Base-by-base conservation (phyloP, 2,329 filamentous ascomycete species). In the Diaporthe caulivora region DNA sequence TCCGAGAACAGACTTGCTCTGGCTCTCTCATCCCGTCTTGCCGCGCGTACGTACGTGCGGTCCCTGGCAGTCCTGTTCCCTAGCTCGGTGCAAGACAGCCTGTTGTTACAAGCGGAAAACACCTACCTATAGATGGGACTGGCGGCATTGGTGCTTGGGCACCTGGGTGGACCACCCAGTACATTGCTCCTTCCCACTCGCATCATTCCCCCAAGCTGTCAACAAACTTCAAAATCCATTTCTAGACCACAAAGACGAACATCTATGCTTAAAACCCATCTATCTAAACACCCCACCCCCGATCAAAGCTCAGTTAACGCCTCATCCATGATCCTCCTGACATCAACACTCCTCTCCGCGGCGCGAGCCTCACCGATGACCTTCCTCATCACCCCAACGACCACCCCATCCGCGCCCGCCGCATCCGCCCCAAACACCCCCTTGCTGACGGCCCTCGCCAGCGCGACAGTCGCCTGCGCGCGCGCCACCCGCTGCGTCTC, bases 401-500 rank as follows among this genome's bases (percentile, higher is more conserved):
- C 71, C 15, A 58, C 71, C 15, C 77, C 77, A 9, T 75, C 76
- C 3, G 47, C 65, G 8, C 68, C 47, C 21, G 75, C 51, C 4
- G 60, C 60, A 49, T 29, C 64, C 8, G 8, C 3, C 3, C 83
- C 87, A 79, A 90, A 85, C 0, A 84, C 80, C 0, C 86, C 86
- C 58, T 82, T 81, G 49, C 82, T 83, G 74, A 83, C 84, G 1
- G 87, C 84, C 74, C 81, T 82, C 8, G 85, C 78, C 15, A 86
- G 82, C 0, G 84, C 82, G 1, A 80, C 80, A 0, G 87, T 78
- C 0, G 88, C 87, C 76, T 86, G 85, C 1, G 85, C 85, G 49
- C 89, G 82, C 74, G 81, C 81, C 29, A 84, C 76, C 21, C 89
- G 84, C 80, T 91, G 89, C 5, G 84, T 79, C 77, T 91, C 89